Evolutionary conservation across 345 rosid species (phyloP), one percentile per base, ranked within the genome.

Genomic region (Pugionium dolabratum): DNA sequence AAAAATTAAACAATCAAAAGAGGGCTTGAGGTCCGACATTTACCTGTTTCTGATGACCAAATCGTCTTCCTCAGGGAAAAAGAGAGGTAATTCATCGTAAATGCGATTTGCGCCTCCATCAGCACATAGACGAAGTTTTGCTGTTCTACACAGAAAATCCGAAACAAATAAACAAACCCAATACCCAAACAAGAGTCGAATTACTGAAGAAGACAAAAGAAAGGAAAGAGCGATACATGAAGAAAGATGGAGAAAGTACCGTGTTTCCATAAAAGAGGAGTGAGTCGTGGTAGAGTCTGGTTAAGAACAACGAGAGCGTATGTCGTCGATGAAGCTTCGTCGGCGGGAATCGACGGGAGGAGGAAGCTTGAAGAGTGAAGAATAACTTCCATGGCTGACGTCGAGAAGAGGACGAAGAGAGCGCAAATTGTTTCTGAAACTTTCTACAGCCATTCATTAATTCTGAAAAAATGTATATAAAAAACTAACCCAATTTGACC

Each of bases 71-170:
- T 11, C 27, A 26, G 96, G 94, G 49, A 89, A 72, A 45, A 89
- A 73, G 6, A 47, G 82, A 65, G 99, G 97, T 75, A 95, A 80
- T 57, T 91, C 98, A 33, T 95, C 99, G 73, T 65, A 87, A 70
- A 95, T 37, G 2, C 98, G 99, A 69, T 95, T 95, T 47, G 99
- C 99, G 58, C 99, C 99, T 10, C 99, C 99, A 75, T 95, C 99
- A 53, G 98, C 99, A 48, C 98, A 95, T 49, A 91, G 52, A 59
- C 86, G 89, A 55, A 95, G 65, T 67, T 55, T 78, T 71, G 97
- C 99, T 95, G 93, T 75, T 80, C 85, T 77, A 77, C 67, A 70
- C 71, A 55, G 54, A 34, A 76, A 58, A 74, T 62, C 18, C 10
- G 0, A 69, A 58, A 49, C 60, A 41, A 8, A 8, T 40, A 54